Conservation (phyloP, 331 rosid genomes). For the Arachis monticola region DNA sequence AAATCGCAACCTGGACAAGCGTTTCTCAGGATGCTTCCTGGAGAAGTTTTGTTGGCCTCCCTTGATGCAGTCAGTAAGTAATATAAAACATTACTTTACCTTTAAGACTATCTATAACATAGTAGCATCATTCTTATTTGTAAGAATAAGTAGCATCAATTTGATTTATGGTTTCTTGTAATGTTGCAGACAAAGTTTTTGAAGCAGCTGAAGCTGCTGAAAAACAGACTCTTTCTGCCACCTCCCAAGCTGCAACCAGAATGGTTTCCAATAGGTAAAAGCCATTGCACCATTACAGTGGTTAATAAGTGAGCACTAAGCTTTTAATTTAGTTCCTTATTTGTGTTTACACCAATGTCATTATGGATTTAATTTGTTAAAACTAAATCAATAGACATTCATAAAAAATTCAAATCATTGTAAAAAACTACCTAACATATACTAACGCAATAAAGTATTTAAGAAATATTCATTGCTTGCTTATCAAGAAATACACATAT, state of each 20-base stretch:
- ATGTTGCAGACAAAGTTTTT: constrained; percentile 65
- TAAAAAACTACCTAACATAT: background rate
- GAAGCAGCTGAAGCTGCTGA: constrained; percentile 93
- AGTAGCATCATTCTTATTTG: background rate
- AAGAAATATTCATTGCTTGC: background rate
- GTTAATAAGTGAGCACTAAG: background rate
- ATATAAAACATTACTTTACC: background rate
- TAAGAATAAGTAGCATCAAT: background rate
- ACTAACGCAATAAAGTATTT: background rate
- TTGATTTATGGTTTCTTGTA: background rate
- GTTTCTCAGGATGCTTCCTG: constrained; percentile 69
- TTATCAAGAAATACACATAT: background rate
- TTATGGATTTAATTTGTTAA: background rate
- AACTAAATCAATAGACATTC: background rate
- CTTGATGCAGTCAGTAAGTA: constrained; percentile 93
- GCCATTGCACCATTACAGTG: background rate
- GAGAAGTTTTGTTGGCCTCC: constrained; percentile 82
- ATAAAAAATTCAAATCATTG: background rate
- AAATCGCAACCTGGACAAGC: constrained; percentile 81
- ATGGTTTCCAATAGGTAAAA: constrained; percentile 67
- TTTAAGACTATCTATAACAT: background rate
- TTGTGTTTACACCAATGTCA: background rate
- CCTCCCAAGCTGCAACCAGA: constrained; percentile 73
- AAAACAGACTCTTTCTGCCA: constrained; percentile 74
- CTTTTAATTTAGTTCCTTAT: background rate